phyloP scores from a whole-genome alignment of 306 rosid genomes.

The Medicago ruthenica region DNA sequence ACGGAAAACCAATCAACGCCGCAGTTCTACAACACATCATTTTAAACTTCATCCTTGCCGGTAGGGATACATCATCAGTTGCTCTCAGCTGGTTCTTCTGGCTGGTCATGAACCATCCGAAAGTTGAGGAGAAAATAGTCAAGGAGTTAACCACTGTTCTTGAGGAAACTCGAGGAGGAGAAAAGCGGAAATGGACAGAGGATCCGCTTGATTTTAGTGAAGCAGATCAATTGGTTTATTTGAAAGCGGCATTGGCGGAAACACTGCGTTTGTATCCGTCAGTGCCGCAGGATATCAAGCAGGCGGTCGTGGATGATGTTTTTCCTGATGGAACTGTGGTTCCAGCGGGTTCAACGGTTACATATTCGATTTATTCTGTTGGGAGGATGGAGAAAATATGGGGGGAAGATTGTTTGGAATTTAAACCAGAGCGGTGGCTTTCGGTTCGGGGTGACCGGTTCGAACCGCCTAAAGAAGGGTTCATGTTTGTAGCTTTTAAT shows the following conservation, averaged over 20 bases:
- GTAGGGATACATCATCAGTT: slow-evolving; percentile 93
- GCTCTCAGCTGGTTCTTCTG: slow-evolving; percentile 96
- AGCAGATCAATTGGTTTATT: slow-evolving; percentile 66
- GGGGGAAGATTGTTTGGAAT: slow-evolving; percentile 90
- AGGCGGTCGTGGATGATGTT: slow-evolving; percentile 72
- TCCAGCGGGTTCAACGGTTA: slow-evolving; percentile 86
- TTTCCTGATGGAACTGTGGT: slow-evolving; percentile 84
- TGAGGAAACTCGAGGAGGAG: slow-evolving; percentile 63
- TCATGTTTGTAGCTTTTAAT: slow-evolving; percentile 83
- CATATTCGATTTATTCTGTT: slow-evolving; percentile 86
- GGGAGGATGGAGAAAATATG: slow-evolving; percentile 80
- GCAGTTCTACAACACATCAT: slow-evolving; percentile 73
- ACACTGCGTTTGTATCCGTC: slow-evolving; percentile 87
- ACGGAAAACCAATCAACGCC: slow-evolving; percentile 58
- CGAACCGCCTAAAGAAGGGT: slow-evolving; percentile 78
- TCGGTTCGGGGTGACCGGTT: slow-evolving; percentile 68
- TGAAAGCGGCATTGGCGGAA: slow-evolving; percentile 84
- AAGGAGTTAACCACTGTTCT: slow-evolving; percentile 43
- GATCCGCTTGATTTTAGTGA: slow-evolving; percentile 81
- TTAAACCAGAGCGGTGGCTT: slow-evolving; percentile 90
- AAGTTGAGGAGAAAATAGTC: slow-evolving; percentile 61
- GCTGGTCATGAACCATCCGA: slow-evolving; percentile 71
- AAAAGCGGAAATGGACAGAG: slow-evolving; percentile 55
- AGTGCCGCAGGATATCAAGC: slow-evolving; percentile 86
- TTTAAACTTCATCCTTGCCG: slow-evolving; percentile 89